Evolutionary conservation across 2,329 filamentous ascomycete species (phyloP).

Genomic region (Alternaria longipes): DNA sequence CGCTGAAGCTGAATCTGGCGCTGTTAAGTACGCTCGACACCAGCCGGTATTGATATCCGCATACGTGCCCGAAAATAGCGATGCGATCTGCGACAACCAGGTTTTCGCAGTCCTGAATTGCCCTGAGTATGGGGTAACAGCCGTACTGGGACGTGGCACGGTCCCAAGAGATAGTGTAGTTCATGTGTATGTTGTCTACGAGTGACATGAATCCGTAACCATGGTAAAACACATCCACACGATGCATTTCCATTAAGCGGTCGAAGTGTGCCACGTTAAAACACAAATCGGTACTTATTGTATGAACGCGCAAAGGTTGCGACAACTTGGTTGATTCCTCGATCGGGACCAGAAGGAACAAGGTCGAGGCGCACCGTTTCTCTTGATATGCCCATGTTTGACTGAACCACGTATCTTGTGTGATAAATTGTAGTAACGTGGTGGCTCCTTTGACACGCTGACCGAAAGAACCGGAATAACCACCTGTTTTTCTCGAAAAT

Average conservation of each 20-base stretch:
- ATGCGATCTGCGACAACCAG: not conserved
- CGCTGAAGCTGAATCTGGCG: not conserved
- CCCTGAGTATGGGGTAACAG: too few relatives aligned
- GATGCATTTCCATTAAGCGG: too few relatives aligned
- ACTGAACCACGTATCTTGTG: not conserved
- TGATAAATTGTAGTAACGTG: not conserved
- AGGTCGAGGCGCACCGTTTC: not conserved
- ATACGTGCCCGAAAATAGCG: not conserved
- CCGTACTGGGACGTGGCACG: too few relatives aligned
- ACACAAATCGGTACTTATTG: too few relatives aligned
- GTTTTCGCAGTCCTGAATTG: not conserved
- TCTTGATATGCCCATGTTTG: not conserved
- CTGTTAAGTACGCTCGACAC: not conserved
- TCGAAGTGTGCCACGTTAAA: too few relatives aligned
- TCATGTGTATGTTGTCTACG: rapidly evolving
- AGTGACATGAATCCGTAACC: too few relatives aligned
- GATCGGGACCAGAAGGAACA: not conserved
- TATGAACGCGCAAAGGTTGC: too few relatives aligned
- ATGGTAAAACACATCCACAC: too few relatives aligned
- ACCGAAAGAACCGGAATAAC: too few relatives aligned
- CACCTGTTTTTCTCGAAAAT: rapidly evolving
- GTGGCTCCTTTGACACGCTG: too few relatives aligned
- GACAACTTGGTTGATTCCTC: too few relatives aligned
- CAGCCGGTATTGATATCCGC: not conserved
- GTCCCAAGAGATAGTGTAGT: too few relatives aligned